phyloP scores from a whole-genome alignment of 2,329 filamentous ascomycete genomes.

The Monosporascus sp. region DNA sequence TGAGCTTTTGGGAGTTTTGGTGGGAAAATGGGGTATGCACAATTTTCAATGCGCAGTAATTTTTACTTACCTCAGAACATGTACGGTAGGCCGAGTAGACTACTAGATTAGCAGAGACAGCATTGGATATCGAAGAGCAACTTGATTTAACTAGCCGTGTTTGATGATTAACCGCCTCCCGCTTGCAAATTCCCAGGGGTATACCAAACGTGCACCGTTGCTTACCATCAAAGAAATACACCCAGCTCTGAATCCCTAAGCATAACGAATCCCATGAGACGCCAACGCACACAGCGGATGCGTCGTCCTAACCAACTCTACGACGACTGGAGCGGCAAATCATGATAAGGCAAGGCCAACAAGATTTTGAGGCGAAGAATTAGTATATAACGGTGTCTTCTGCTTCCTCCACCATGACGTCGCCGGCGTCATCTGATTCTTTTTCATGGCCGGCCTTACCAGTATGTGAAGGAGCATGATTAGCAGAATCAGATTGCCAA shows the following conservation, averaged over 20 bases:
- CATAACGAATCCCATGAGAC: not conserved
- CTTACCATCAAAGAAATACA: not conserved
- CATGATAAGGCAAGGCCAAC: slow-evolving; percentile 2
- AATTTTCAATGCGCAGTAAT: no score
- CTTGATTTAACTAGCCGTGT: not conserved
- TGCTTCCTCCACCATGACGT: slow-evolving; percentile 76
- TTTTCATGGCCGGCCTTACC: slow-evolving; percentile 29
- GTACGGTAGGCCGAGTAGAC: no score
- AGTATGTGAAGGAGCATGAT: slow-evolving; percentile 23
- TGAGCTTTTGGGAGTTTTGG: no score
- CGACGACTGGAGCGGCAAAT: not conserved
- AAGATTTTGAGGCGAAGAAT: slow-evolving; percentile 2
- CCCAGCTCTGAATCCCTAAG: not conserved
- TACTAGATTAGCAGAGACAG: not conserved
- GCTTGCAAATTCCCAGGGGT: not conserved
- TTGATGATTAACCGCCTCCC: not conserved
- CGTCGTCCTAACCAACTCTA: not conserved
- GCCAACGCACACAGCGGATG: not conserved
- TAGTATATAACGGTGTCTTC: slow-evolving; percentile 92
- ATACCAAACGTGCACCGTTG: not conserved
- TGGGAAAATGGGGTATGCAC: no score
- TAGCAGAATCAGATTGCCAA: slow-evolving; percentile 31
- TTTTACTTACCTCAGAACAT: no score
- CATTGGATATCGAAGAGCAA: not conserved
- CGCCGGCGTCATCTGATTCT: slow-evolving; percentile 61